Base-by-base conservation (phyloP, 495 filamentous ascomycete genomes). In the Extremus antarcticus region DNA sequence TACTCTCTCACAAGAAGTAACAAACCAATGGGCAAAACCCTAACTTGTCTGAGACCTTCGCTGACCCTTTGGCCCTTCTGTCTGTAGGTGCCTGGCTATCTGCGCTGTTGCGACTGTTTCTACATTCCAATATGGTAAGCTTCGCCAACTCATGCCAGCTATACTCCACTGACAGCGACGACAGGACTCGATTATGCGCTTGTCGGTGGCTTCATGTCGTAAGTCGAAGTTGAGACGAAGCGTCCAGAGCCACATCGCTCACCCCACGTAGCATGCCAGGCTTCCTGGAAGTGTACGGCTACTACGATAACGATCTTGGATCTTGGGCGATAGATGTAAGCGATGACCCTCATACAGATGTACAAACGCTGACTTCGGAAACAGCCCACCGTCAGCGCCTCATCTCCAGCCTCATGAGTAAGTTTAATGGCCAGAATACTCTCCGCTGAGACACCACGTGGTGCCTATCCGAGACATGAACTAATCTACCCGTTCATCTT, bases 351-450 rank as follows among this genome's bases (percentile, higher is more conserved):
- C n/a, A n/a, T n/a, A n/a, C n/a, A n/a, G n/a, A 19, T 32, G 1
- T 13, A 41, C 15, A 16, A 19, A 15, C 19, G 21, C 32, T 17
- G 9, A 52, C 21, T 32, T 78, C 10, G 81, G 74, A 69, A 81
- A 82, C 56, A 75, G 82, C 48, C 61, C 70, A 7, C 71, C 74
- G 25, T 70, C 78, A 81, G 56, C 79, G 77, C 63, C 73, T 73
- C 50, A 79, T 81, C 54, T 75, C 76, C 4, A 77, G 74, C 17
- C 68, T 83, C 46, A 81, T 82, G 78, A 78, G n/a, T n/a, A n/a
- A n/a, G n/a, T n/a, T n/a, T n/a, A n/a, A n/a, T n/a, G n/a, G n/a
- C n/a, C n/a, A n/a, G n/a, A n/a, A n/a, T n/a, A n/a, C n/a, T n/a
- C n/a, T n/a, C n/a, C n/a, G n/a, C n/a, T n/a, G n/a, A n/a, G n/a